These are phyloP conservation scores for Ramularia endophylla DNA, from an alignment of 2,329 filamentous ascomycete species.

Conservation along the genomic window DNA sequence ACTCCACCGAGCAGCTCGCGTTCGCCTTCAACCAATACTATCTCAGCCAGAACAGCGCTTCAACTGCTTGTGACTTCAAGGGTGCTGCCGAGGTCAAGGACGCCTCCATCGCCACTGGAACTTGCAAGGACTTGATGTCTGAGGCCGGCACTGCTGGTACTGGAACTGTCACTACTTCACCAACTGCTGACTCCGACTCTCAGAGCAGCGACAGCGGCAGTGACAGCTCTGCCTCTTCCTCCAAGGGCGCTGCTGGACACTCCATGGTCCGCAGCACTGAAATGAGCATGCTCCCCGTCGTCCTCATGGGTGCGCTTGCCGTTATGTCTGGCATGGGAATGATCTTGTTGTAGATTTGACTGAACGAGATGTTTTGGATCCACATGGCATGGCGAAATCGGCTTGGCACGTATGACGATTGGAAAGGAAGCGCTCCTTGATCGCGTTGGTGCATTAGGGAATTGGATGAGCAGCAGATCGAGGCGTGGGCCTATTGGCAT, in stretches of 20 bases:
- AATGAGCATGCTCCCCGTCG: slow-evolving; percentile 22
- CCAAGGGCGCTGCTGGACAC: slow-evolving; percentile 19
- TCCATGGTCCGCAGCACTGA: slow-evolving; percentile 15
- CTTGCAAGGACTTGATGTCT: slow-evolving; percentile 55
- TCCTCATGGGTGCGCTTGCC: slow-evolving; percentile 22
- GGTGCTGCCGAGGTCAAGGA: slow-evolving; percentile 57
- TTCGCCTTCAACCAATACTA: slow-evolving; percentile 73
- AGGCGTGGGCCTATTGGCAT: too few relatives aligned
- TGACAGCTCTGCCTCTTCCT: slow-evolving; percentile 14
- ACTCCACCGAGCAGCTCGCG: slow-evolving; percentile 61
- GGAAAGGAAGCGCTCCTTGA: too few relatives aligned
- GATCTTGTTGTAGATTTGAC: slow-evolving; percentile 26
- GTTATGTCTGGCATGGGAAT: slow-evolving; percentile 28
- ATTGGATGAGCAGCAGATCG: too few relatives aligned
- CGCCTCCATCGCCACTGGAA: slow-evolving; percentile 39
- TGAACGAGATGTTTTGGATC: too few relatives aligned
- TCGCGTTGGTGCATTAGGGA: too few relatives aligned
- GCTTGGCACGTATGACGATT: too few relatives aligned
- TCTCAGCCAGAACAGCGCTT: slow-evolving; percentile 46
- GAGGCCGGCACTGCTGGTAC: slow-evolving; percentile 59
- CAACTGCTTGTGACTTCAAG: slow-evolving; percentile 63
- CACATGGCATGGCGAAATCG: too few relatives aligned
- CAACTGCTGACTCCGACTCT: slow-evolving; percentile 36
- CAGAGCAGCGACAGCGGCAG: slow-evolving; percentile 24
- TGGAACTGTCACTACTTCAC: slow-evolving; percentile 47